These are phyloP conservation scores for Talaromyces sp. DNA, from an alignment of 2,329 filamentous ascomycete genomes.

Conservation along the genomic window DNA sequence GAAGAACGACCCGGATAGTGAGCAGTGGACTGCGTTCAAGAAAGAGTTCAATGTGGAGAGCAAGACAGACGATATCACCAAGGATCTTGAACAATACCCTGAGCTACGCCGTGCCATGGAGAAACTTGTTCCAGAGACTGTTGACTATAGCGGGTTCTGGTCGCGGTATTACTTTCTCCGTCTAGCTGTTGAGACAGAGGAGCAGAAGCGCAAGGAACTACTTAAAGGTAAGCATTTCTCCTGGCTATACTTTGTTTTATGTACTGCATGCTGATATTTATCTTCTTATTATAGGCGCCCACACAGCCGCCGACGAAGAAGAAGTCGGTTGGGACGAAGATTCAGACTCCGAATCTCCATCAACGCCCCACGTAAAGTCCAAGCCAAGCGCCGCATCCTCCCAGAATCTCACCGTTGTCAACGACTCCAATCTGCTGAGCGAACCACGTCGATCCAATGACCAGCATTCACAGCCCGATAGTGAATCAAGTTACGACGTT, in stretches of 20 bases:
- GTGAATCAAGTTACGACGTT: slow-evolving; percentile 93
- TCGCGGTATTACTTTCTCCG: slow-evolving; percentile 90
- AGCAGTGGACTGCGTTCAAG: slow-evolving; percentile 70
- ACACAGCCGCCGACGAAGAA: slow-evolving; percentile 61
- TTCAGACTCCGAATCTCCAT: slow-evolving; percentile 51
- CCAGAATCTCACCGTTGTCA: slow-evolving; percentile 28
- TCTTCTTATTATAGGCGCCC: not conserved
- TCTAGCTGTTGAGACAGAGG: slow-evolving; percentile 88
- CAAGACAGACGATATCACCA: slow-evolving; percentile 77
- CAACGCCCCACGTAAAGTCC: slow-evolving; percentile 41
- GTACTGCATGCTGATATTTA: not conserved
- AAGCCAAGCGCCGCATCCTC: slow-evolving; percentile 25
- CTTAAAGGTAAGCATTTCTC: slow-evolving; percentile 65
- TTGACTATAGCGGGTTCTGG: slow-evolving; percentile 91
- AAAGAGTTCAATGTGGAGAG: slow-evolving; percentile 71
- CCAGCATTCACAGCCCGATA: slow-evolving; percentile 83
- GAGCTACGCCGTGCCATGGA: slow-evolving; percentile 89
- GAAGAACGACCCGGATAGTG: slow-evolving; percentile 69
- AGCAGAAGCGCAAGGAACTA: slow-evolving; percentile 80
- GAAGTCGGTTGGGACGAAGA: slow-evolving; percentile 67
- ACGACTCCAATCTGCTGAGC: slow-evolving; percentile 51
- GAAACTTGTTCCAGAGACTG: slow-evolving; percentile 84
- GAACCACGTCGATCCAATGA: slow-evolving; percentile 72
- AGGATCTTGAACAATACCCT: slow-evolving; percentile 76
- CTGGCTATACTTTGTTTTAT: slow-evolving; percentile 6